These are phyloP conservation scores for Mucor racemosus DNA, from an alignment of 371 early-diverging fungal species.

Conservation along the genomic window DNA sequence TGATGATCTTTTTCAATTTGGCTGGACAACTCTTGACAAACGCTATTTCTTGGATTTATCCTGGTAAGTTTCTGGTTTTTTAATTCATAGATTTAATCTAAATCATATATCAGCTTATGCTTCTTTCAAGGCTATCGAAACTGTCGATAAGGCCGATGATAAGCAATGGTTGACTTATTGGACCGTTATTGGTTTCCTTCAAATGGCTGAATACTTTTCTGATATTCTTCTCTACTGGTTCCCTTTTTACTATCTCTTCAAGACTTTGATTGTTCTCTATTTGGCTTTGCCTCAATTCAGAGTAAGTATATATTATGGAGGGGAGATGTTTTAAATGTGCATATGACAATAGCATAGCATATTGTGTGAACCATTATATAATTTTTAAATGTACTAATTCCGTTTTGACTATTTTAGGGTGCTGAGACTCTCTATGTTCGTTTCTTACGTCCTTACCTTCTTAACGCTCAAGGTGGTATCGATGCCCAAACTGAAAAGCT, in stretches of 20 bases:
- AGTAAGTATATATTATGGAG: slow-evolving; percentile 49
- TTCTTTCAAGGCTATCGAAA: slow-evolving; percentile 91
- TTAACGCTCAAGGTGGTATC: slow-evolving; percentile 34
- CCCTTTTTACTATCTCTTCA: slow-evolving; percentile 93
- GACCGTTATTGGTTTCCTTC: slow-evolving; percentile 87
- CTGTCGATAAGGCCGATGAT: slow-evolving; percentile 78
- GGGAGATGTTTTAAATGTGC: background rate
- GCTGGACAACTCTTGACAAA: slow-evolving; percentile 81
- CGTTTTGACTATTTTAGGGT: slow-evolving; percentile 31
- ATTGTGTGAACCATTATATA: background rate
- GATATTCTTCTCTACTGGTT: slow-evolving; percentile 87
- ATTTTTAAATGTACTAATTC: background rate
- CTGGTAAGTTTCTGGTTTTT: slow-evolving; percentile 48
- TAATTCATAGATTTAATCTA: background rate
- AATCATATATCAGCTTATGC: slow-evolving; percentile 72
- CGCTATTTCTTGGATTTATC: slow-evolving; percentile 87
- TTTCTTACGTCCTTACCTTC: slow-evolving; percentile 48
- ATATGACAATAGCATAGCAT: background rate
- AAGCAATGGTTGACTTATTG: slow-evolving; percentile 89
- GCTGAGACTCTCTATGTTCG: slow-evolving; percentile 50
- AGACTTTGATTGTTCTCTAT: slow-evolving; percentile 86
- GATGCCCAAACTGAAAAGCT: slow-evolving; percentile 22
- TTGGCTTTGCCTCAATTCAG: slow-evolving; percentile 79
- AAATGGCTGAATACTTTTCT: slow-evolving; percentile 85
- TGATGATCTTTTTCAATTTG: slow-evolving; percentile 89